phyloP scores from a whole-genome alignment of 305 asterid genomes.

The Fraxinus angustifolia region DNA sequence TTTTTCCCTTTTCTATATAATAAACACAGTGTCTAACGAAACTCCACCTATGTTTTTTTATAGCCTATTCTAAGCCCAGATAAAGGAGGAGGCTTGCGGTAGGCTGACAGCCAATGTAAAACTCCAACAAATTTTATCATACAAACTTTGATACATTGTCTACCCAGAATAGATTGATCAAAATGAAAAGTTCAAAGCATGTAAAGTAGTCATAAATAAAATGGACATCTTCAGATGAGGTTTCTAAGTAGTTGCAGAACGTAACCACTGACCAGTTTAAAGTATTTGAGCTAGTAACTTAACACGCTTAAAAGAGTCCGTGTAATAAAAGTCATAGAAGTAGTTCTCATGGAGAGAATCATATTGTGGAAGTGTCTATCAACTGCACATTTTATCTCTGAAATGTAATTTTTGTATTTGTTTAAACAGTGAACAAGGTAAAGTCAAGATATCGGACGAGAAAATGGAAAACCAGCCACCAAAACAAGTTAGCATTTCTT shows the following conservation, averaged over 20 bases:
- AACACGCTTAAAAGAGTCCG: neutral
- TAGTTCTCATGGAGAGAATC: neutral
- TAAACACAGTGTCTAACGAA: neutral
- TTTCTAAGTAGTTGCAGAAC: neutral
- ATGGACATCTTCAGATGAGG: neutral
- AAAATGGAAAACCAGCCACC: neutral
- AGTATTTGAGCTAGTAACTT: neutral
- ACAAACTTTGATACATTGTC: neutral
- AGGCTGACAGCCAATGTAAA: neutral
- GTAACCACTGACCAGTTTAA: neutral
- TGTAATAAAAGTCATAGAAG: neutral
- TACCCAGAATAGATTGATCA: neutral
- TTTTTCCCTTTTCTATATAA: neutral
- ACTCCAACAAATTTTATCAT: neutral
- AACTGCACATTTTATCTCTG: neutral
- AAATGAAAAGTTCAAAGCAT: neutral
- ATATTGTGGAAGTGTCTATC: neutral
- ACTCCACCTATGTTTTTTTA: neutral
- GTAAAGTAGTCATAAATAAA: neutral
- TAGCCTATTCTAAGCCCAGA: neutral
- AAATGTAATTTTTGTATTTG: neutral
- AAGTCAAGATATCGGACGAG: neutral
- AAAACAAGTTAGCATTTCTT: neutral
- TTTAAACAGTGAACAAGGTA: neutral
- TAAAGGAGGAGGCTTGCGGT: neutral